A percentile compares a stretch with the other conserved stretches of the same genome.
phyloP scores from a whole-genome alignment of 345 rosid genomes.

The Moricandia moricandioides region DNA sequence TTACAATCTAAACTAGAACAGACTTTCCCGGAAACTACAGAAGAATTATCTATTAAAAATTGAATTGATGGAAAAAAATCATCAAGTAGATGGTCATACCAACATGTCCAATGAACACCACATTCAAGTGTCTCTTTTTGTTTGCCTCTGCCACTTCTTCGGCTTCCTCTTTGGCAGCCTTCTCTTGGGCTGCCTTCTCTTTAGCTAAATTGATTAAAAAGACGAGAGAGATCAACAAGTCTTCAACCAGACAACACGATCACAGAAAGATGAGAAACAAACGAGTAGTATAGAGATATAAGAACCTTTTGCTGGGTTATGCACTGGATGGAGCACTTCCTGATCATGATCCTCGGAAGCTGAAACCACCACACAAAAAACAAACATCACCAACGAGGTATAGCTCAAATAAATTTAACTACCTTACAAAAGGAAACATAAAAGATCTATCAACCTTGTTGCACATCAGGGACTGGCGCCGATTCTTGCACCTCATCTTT shows the following conservation, averaged over 20 bases:
- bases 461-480: slow-evolving; percentile 39
- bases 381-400: background rate
- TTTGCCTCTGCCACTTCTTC: slow-evolving; percentile 51
- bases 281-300: background rate
- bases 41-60: background rate
- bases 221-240: background rate
- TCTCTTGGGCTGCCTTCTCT: slow-evolving; percentile 56
- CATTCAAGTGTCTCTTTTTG: slow-evolving; percentile 82
- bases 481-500: slow-evolving; percentile 37
- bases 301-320: slow-evolving; percentile 39
- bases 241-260: background rate
- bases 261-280: background rate
- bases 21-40: background rate
- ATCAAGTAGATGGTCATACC: slow-evolving; percentile 55
- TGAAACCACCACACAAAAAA: slow-evolving; percentile 15
- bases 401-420: background rate
- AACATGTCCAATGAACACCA: slow-evolving; percentile 97
- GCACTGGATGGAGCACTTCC: slow-evolving; percentile 21
- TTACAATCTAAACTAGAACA: background rate
- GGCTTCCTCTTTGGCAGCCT: slow-evolving; percentile 43
- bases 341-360: slow-evolving; percentile 30
- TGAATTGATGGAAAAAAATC: background rate
- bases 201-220: slow-evolving; percentile 27
- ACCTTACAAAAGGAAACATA: background rate
- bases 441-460: slow-evolving; percentile 45